phyloP scores from a whole-genome alignment of 768 basidiomycete genomes.

The Pisolithus marmoratus region DNA sequence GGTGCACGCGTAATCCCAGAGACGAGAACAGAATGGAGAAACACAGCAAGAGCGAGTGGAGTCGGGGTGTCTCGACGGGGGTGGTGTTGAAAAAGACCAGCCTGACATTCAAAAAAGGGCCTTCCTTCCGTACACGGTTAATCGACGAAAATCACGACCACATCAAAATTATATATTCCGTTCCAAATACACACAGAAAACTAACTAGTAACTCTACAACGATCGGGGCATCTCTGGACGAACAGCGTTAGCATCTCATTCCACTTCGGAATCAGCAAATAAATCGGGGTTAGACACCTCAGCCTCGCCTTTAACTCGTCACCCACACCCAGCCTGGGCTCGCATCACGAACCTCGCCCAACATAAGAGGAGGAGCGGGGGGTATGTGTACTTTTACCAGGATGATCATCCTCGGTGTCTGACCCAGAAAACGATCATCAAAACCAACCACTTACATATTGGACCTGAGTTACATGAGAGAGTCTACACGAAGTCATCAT shows the following conservation, averaged over 20 bases:
- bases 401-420: slow-evolving; percentile 67
- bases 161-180: no score
- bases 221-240: not conserved
- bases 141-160: no score
- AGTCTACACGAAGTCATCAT: no score
- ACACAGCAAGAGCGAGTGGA: no score
- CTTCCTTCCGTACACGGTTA: no score
- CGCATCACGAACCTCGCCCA: slow-evolving; percentile 14
- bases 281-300: slow-evolving; percentile 37
- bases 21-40: no score
- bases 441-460: slow-evolving; percentile 26
- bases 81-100: no score
- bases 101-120: no score
- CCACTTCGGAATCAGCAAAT: not conserved
- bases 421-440: slow-evolving; percentile 7
- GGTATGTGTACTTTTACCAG: slow-evolving; percentile 89
- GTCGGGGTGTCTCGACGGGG: no score
- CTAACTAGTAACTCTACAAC: not conserved
- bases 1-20: no score
- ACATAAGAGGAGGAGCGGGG: slow-evolving; percentile 36
- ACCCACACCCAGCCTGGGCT: slow-evolving; percentile 56
- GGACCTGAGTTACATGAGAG: not conserved
- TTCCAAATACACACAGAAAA: no score
- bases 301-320: slow-evolving; percentile 88
- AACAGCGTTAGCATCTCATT: slow-evolving; percentile 1